These are phyloP conservation scores for Drechslerella dactyloides DNA, from an alignment of 2,329 filamentous ascomycete species.

Conservation along the genomic window DNA sequence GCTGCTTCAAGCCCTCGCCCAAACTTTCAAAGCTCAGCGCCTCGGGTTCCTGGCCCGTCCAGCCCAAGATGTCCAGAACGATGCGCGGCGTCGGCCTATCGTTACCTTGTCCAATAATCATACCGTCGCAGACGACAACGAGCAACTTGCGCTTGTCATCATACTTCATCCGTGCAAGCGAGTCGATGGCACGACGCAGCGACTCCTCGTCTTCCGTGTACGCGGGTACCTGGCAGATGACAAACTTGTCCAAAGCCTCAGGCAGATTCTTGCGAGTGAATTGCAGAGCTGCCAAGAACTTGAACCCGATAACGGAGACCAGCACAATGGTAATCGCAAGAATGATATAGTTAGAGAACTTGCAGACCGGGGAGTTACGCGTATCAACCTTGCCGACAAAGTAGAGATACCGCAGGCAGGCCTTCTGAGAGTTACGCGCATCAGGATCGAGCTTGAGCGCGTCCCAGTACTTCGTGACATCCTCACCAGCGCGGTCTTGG, in stretches of 20 bases:
- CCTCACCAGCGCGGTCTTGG: slow-evolving; percentile 73
- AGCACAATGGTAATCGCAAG: slow-evolving; percentile 82
- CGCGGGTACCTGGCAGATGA: slow-evolving; percentile 96
- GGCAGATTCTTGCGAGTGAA: slow-evolving; percentile 90
- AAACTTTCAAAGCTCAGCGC: slow-evolving; percentile 95
- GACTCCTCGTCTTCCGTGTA: slow-evolving; percentile 99
- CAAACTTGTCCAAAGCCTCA: slow-evolving; percentile 96
- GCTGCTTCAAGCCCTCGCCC: slow-evolving; percentile 93
- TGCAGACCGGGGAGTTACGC: slow-evolving; percentile 80
- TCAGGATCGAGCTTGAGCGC: slow-evolving; percentile 67
- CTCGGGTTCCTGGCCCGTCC: slow-evolving; percentile 92
- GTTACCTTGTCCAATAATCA: slow-evolving; percentile 99
- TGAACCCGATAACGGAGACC: slow-evolving; percentile 84
- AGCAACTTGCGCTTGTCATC: slow-evolving; percentile 98
- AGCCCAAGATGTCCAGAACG: slow-evolving; percentile 93
- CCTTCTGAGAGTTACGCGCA: slow-evolving; percentile 72
- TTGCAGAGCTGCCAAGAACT: slow-evolving; percentile 94
- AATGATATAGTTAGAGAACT: slow-evolving; percentile 88
- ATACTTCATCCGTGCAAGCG: slow-evolving; percentile 90
- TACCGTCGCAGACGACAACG: slow-evolving; percentile 91
- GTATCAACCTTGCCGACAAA: slow-evolving; percentile 92
- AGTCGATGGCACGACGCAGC: slow-evolving; percentile 94
- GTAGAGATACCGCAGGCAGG: slow-evolving; percentile 91
- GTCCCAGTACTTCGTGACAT: slow-evolving; percentile 84
- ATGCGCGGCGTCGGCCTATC: slow-evolving; percentile 94